These are phyloP conservation scores for Pseudonitzschia multistriata DNA, from an alignment of 108 stramenopile species.

Conservation along the genomic window DNA sequence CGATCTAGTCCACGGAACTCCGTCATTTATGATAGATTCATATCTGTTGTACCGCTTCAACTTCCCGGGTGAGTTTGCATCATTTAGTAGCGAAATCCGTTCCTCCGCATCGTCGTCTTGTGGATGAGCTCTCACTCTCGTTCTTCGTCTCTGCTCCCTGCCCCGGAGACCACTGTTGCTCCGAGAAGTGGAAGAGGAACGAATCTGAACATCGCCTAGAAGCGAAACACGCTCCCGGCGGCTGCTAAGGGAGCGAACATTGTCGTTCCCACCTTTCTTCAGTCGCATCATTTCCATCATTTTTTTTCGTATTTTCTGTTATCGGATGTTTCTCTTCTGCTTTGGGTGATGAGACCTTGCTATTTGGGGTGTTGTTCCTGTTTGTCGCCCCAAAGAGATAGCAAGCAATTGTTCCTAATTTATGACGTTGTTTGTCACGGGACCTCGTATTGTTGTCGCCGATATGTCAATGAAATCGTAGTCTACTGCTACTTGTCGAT, in stretches of 20 bases:
- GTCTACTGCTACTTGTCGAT: too few relatives aligned
- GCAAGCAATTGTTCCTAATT: too few relatives aligned
- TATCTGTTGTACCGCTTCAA: not conserved
- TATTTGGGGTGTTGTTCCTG: too few relatives aligned
- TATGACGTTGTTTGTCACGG: too few relatives aligned
- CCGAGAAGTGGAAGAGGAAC: not conserved
- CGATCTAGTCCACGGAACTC: constrained; percentile 17
- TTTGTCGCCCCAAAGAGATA: too few relatives aligned
- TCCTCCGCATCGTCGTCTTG: constrained; percentile 1
- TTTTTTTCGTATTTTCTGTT: not conserved
- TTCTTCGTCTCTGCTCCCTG: not conserved
- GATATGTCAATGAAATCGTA: too few relatives aligned
- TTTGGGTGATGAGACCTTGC: not conserved
- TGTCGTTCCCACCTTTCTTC: not conserved
- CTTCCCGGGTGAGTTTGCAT: not conserved
- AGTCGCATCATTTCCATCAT: constrained; percentile 9
- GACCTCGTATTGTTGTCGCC: too few relatives aligned
- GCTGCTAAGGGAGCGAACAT: not conserved
- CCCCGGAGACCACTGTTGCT: not conserved
- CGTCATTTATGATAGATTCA: not conserved
- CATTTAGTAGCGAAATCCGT: constrained; percentile 7
- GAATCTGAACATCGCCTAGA: not conserved
- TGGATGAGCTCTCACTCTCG: constrained; percentile 2
- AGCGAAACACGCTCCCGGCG: constrained; percentile 6
- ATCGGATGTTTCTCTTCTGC: not conserved